A percentile compares a stretch with the other conserved stretches of the same genome.
These are phyloP conservation scores for Seiridium unicorne DNA, from an alignment of 2,329 filamentous ascomycete species.

Conservation along the genomic window DNA sequence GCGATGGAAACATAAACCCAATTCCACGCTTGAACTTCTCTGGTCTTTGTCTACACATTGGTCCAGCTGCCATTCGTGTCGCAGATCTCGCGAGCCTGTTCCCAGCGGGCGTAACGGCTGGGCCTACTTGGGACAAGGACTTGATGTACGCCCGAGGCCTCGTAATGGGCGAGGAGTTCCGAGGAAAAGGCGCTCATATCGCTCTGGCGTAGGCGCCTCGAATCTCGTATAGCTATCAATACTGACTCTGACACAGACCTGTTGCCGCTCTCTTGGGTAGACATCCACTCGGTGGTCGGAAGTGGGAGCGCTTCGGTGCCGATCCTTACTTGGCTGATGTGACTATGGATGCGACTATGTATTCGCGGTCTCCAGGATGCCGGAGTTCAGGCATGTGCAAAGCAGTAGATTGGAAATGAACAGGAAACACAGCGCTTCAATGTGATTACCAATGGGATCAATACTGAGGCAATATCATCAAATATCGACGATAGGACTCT, in stretches of 20 bases:
- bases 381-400: slow-evolving; percentile 22
- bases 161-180: slow-evolving; percentile 59
- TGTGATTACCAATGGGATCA: slow-evolving; percentile 55
- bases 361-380: slow-evolving; percentile 37
- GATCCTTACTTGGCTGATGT: slow-evolving; percentile 59
- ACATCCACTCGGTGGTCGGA: slow-evolving; percentile 49
- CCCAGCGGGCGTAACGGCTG: slow-evolving; percentile 65
- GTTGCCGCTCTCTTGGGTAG: slow-evolving; percentile 55
- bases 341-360: slow-evolving; percentile 44
- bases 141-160: slow-evolving; percentile 47
- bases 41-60: slow-evolving; percentile 67
- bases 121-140: slow-evolving; percentile 67
- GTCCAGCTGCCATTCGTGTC: slow-evolving; percentile 63
- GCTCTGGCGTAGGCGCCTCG: slow-evolving; percentile 41
- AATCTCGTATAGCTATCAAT: too few relatives aligned
- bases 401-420: slow-evolving; percentile 66
- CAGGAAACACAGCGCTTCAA: slow-evolving; percentile 58
- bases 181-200: slow-evolving; percentile 70
- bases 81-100: slow-evolving; percentile 68
- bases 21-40: slow-evolving; percentile 55
- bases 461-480: slow-evolving; percentile 41
- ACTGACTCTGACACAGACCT: slow-evolving; percentile 31
- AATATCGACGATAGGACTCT: slow-evolving; percentile 53
- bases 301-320: slow-evolving; percentile 42
- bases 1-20: slow-evolving; percentile 35